Evolutionary conservation across 768 basidiomycete species (phyloP).

Genomic region (Phanerochaete sordida): DNA sequence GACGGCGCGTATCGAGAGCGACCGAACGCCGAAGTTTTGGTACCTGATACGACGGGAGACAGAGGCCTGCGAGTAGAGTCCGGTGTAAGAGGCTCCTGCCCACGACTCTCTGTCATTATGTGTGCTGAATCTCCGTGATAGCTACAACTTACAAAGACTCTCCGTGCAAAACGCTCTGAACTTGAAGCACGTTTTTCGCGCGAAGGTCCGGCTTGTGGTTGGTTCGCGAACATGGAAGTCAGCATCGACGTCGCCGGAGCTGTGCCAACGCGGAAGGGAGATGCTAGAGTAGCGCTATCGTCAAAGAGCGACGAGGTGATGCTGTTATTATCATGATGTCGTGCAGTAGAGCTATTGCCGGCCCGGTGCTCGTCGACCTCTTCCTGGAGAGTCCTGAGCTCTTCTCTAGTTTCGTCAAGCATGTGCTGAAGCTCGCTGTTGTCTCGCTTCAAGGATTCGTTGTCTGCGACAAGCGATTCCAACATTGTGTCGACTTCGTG

Average conservation of each 20-base stretch:
- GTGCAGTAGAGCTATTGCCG: constrained; percentile 23
- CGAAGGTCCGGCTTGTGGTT: constrained; percentile 5
- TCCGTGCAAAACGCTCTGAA: constrained; percentile 29
- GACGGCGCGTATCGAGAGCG: constrained; percentile 15
- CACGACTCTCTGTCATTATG: neutral
- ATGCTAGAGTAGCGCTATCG: constrained; percentile 16
- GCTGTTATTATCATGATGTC: constrained; percentile 20
- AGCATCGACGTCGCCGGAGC: constrained; percentile 18
- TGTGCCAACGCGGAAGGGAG: constrained; percentile 23
- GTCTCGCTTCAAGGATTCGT: constrained; percentile 77
- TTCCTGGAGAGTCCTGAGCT: constrained; percentile 61
- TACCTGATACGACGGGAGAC: constrained; percentile 36
- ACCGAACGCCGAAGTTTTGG: constrained; percentile 10
- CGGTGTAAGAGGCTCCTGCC: constrained; percentile 43
- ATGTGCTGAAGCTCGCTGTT: constrained; percentile 76
- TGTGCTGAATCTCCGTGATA: neutral
- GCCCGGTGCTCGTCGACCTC: constrained; percentile 75
- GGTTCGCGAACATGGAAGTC: constrained; percentile 15
- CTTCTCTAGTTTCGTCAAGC: constrained; percentile 74
- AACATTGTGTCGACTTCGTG: constrained; percentile 65
- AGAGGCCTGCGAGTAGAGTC: constrained; percentile 40
- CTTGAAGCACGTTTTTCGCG: constrained; percentile 31
- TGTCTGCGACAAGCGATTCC: constrained; percentile 83
- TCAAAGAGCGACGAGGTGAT: constrained; percentile 10
- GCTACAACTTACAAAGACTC: constrained; percentile 30